phyloP scores from a whole-genome alignment of 345 rosid species.

The Heritiera fomes region DNA sequence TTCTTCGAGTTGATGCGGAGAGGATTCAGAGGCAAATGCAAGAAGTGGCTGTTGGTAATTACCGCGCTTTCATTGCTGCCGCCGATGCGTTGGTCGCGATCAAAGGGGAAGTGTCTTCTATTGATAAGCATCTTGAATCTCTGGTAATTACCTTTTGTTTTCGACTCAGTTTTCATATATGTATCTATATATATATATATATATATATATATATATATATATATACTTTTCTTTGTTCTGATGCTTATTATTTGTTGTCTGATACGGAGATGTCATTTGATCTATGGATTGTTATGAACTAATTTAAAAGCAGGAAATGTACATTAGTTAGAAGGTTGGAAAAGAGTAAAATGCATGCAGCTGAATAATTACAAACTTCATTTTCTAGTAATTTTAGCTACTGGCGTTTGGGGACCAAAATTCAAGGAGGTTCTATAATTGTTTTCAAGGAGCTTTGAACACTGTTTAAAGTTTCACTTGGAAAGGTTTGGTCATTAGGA shows the following conservation, averaged over 20 bases:
- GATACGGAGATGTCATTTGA: neutral
- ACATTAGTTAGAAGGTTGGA: neutral
- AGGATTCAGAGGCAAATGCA: conserved; percentile 97
- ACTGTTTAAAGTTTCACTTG: neutral
- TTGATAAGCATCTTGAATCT: conserved; percentile 88
- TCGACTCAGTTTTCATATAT: neutral
- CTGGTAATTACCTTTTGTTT: conserved; percentile 46
- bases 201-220: too few relatives aligned
- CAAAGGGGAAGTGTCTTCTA: conserved; percentile 77
- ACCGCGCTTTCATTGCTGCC: conserved; percentile 92
- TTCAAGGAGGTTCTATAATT: neutral
- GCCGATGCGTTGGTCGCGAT: conserved; percentile 89
- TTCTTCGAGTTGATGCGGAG: conserved; percentile 92
- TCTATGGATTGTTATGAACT: neutral
- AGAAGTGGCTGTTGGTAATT: conserved; percentile 92
- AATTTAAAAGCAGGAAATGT: neutral
- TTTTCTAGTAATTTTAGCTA: neutral
- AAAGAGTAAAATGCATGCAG: neutral
- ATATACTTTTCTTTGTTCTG: neutral
- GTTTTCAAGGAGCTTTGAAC: neutral
- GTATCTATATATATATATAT: too few relatives aligned
- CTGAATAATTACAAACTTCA: neutral
- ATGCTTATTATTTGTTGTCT: neutral
- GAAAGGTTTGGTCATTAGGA: conserved; percentile 8
- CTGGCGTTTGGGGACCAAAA: neutral